A percentile compares a stretch with the other conserved stretches of the same genome.
These are phyloP conservation scores for Halenospora varia DNA, from an alignment of 495 filamentous ascomycete genomes.

Conservation along the genomic window DNA sequence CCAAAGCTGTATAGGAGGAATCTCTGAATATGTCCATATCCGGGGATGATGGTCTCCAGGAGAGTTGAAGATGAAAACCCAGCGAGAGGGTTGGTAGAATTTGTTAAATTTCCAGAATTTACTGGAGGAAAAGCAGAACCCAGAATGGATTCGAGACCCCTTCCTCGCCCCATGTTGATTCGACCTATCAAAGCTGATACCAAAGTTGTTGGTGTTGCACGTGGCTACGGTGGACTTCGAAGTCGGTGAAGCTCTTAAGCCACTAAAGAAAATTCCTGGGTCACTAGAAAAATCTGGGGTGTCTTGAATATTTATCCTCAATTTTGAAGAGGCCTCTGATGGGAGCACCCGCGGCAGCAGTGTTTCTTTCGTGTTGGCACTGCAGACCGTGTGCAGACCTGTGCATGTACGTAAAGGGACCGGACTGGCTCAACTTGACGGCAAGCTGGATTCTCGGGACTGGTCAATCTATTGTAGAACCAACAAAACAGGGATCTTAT, in stretches of 20 bases:
- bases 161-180: conserved; percentile 4
- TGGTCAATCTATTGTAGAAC: neutral
- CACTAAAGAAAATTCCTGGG: neutral
- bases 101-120: conserved; percentile 1
- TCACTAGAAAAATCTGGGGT: neutral
- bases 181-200: neutral
- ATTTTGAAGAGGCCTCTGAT: neutral
- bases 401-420: neutral
- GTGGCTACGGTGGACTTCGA: neutral
- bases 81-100: neutral
- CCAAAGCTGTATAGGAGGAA: conserved; percentile 47
- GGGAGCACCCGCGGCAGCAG: neutral
- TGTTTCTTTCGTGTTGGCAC: conserved; percentile 1
- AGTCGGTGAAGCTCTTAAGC: neutral
- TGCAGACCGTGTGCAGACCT: neutral
- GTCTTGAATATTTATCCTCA: neutral
- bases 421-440: neutral
- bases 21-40: conserved; percentile 53
- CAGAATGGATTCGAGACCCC: conserved; percentile 1
- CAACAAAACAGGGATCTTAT: neutral
- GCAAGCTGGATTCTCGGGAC: neutral
- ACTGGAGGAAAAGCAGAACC: neutral
- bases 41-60: conserved; percentile 59
- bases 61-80: conserved; percentile 29
- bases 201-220: conserved; percentile 1